Evolutionary conservation across 345 rosid species (phyloP).

Genomic region (Eucalyptus polybractea): DNA sequence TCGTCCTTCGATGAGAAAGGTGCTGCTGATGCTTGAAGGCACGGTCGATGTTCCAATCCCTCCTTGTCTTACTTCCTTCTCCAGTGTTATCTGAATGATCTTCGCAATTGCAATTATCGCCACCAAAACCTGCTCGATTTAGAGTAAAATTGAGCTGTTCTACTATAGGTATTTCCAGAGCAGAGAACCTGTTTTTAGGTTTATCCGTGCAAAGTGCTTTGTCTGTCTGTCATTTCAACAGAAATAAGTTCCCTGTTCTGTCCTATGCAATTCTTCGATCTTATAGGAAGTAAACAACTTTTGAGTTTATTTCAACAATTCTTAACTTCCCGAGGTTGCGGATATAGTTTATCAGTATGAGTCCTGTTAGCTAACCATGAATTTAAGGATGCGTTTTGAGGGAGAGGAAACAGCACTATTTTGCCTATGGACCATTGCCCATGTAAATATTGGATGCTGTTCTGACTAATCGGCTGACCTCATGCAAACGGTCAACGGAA

Average conservation of each 20-base stretch:
- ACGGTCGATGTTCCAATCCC: slow-evolving; percentile 5
- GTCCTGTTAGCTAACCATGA: not conserved
- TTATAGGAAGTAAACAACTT: not conserved
- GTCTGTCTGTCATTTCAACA: too few species aligned
- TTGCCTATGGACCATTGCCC: not conserved
- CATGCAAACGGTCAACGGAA: not conserved
- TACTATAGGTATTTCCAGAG: not conserved
- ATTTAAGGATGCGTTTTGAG: not conserved
- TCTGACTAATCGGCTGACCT: not conserved
- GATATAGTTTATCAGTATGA: not conserved
- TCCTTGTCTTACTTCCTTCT: slow-evolving; percentile 2
- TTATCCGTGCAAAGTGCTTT: too few species aligned
- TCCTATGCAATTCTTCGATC: not conserved
- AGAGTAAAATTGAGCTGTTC: too few species aligned
- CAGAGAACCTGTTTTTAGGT: not conserved
- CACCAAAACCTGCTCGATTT: too few species aligned
- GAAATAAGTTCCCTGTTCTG: not conserved
- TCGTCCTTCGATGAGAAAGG: slow-evolving; percentile 6
- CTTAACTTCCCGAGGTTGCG: not conserved
- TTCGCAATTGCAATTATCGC: too few species aligned
- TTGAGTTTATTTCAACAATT: not conserved
- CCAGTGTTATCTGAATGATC: not conserved
- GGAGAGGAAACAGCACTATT: not conserved
- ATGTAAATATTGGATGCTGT: not conserved
- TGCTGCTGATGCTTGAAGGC: slow-evolving; percentile 8